phyloP scores from a whole-genome alignment of 2,329 filamentous ascomycete species.

The Botrytis squamosa region DNA sequence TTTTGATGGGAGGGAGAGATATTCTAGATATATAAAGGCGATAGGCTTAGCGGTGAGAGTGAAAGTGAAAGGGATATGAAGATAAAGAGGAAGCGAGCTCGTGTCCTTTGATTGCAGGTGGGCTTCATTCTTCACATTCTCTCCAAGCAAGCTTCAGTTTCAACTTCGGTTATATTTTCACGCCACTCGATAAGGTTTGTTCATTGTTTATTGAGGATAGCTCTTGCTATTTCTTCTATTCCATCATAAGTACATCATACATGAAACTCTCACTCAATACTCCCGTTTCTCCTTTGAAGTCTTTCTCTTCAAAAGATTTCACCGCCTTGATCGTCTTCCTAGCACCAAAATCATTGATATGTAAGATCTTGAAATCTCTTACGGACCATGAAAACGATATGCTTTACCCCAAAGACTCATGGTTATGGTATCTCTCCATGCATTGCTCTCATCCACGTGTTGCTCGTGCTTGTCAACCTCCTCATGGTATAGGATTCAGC shows the following conservation, averaged over 20 bases:
- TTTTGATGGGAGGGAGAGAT: neutral
- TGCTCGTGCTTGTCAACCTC: neutral
- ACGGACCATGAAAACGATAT: neutral
- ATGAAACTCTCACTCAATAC: neutral
- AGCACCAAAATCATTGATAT: neutral
- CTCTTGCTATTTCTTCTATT: neutral
- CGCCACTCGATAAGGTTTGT: no score
- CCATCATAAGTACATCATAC: neutral
- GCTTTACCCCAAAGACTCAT: neutral
- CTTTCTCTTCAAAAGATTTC: neutral
- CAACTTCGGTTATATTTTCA: no score
- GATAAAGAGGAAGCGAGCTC: neutral
- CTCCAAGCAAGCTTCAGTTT: neutral
- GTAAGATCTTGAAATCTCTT: neutral
- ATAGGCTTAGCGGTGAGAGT: neutral
- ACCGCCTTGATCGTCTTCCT: neutral
- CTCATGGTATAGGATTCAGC: neutral
- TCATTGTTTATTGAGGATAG: no score
- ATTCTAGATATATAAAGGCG: neutral
- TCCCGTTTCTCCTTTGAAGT: fast-evolving
- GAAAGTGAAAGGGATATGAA: neutral
- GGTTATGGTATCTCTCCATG: neutral
- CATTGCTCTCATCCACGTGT: neutral
- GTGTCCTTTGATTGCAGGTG: neutral
- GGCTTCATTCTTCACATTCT: neutral